A percentile compares a stretch with the other conserved stretches of the same genome.
These are phyloP conservation scores for Botryotinia calthae DNA, from an alignment of 2,329 filamentous ascomycete species.

Conservation along the genomic window DNA sequence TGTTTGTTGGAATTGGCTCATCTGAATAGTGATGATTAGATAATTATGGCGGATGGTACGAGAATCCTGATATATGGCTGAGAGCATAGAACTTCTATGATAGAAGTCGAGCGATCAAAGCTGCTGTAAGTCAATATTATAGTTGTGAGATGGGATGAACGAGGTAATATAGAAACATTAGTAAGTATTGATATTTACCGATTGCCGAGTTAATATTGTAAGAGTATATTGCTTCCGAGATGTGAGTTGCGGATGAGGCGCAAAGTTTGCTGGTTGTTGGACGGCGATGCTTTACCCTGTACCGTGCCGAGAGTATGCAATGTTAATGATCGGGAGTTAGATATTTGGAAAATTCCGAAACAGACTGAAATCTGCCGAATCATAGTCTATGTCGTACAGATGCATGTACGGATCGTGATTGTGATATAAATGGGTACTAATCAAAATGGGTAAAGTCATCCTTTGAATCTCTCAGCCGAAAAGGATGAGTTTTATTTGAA, in stretches of 20 bases:
- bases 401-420: not conserved
- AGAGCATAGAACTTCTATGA: not conserved
- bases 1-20: not conserved
- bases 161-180: not conserved
- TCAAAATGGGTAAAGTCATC: not conserved
- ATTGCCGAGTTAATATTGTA: not conserved
- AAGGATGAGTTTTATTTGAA: not conserved
- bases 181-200: not conserved
- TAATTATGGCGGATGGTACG: not conserved
- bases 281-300: not conserved
- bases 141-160: not conserved
- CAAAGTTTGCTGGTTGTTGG: not conserved
- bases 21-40: not conserved
- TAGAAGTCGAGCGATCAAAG: not conserved
- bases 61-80: not conserved
- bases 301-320: not conserved
- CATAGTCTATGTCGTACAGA: not conserved
- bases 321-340: not conserved
- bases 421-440: too few species aligned
- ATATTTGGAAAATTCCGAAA: not conserved
- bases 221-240: not conserved
- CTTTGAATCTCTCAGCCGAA: not conserved
- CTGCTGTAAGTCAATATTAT: not conserved
- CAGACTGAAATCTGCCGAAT: not conserved
- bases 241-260: too few species aligned